Percentiles rank a stretch among this genome's conserved stretches.
Conservation (phyloP, 257 asterid species). For the Gentiana macrophylla region DNA sequence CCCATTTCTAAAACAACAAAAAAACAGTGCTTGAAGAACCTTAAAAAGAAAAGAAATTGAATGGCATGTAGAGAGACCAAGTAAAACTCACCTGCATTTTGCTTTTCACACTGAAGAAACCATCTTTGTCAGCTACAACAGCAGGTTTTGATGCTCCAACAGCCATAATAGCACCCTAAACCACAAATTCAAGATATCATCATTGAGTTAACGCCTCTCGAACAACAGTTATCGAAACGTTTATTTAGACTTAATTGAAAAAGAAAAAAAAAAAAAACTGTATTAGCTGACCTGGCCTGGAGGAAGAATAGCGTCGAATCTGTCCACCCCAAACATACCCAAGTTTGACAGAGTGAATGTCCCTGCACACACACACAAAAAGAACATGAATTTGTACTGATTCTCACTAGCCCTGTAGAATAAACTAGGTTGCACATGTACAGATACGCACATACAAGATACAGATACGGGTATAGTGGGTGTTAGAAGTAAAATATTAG, state of each 20-base stretch:
- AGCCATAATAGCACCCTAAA: conserved; percentile 94
- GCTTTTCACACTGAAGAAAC: conserved; percentile 61
- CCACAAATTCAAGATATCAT: conserved; percentile 3
- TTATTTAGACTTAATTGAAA: no score
- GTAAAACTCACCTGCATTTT: conserved; percentile 66
- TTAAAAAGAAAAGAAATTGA: background rate
- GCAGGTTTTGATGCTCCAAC: conserved; percentile 89
- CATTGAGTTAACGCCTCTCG: background rate
- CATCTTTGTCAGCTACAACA: conserved; percentile 55
- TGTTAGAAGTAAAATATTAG: no score
- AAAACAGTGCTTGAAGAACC: no score
- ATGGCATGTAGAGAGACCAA: background rate
- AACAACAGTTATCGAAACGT: background rate
- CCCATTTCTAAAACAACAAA: no score
- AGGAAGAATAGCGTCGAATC: conserved; percentile 93
- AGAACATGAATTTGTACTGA: conserved; percentile 1
- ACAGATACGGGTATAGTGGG: no score
- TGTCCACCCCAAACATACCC: conserved; percentile 96
- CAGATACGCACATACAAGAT: no score
- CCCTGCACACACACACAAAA: conserved; percentile 27
- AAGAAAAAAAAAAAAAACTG: background rate
- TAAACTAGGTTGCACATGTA: no score
- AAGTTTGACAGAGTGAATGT: conserved; percentile 79
- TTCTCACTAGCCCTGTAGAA: background rate
- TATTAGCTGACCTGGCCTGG: conserved; percentile 67